A percentile compares a stretch with the other conserved stretches of the same genome.
Conservation (phyloP, 345 rosid genomes). For the Murraya paniculata region DNA sequence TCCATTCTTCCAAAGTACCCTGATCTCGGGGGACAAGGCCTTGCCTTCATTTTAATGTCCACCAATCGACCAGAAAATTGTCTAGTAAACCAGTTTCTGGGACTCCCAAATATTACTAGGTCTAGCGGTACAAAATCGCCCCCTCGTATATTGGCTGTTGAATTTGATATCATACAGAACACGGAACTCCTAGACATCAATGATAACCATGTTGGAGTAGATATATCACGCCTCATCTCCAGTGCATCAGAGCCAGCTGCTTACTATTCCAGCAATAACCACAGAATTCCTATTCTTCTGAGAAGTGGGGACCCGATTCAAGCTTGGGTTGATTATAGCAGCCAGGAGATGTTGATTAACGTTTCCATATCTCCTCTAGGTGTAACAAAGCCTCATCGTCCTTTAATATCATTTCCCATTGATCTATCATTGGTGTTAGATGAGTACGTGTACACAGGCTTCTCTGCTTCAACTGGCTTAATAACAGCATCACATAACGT, state of each 20-base stretch:
- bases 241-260: neutral
- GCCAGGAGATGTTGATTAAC: neutral
- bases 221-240: neutral
- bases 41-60: slow-evolving; percentile 40
- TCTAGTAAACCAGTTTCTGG: neutral
- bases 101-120: neutral
- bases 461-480: slow-evolving; percentile 36
- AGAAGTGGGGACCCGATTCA: neutral
- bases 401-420: slow-evolving; percentile 21
- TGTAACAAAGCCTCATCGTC: neutral
- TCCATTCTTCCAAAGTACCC: slow-evolving; percentile 28
- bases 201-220: neutral
- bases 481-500: slow-evolving; percentile 26
- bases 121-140: too few species aligned
- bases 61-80: slow-evolving; percentile 15
- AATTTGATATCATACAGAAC: neutral
- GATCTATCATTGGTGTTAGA: slow-evolving; percentile 28
- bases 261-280: neutral
- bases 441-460: slow-evolving; percentile 34
- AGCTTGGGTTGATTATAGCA: neutral
- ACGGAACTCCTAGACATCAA: neutral
- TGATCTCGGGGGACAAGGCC: slow-evolving; percentile 34
- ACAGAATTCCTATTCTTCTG: neutral
- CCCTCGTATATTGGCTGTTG: neutral
- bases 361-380: neutral